These are phyloP conservation scores for Punctularia strigosozonata DNA, from an alignment of 768 basidiomycete species.

Conservation along the genomic window DNA sequence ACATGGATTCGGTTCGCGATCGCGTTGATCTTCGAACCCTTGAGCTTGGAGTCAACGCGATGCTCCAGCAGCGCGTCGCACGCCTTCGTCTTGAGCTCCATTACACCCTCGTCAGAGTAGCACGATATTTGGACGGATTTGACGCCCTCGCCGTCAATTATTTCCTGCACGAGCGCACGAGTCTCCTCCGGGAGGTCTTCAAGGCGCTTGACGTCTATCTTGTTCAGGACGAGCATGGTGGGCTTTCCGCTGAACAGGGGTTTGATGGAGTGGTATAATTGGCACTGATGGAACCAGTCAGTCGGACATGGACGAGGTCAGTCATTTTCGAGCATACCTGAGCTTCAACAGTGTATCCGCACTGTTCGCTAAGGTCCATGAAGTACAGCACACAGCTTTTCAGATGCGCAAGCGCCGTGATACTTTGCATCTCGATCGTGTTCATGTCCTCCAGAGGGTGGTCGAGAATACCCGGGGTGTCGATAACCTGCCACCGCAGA, in stretches of 20 bases:
- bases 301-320: background rate
- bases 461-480: constrained; percentile 96
- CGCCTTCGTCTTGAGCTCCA: constrained; percentile 90
- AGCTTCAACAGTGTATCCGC: constrained; percentile 94
- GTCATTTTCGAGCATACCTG: constrained; percentile 42
- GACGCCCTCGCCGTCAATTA: constrained; percentile 65
- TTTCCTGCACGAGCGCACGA: constrained; percentile 75
- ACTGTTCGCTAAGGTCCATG: constrained; percentile 98
- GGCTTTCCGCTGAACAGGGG: constrained; percentile 93
- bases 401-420: constrained; percentile 93
- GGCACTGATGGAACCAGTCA: constrained; percentile 46
- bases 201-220: constrained; percentile 86
- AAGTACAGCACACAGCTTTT: constrained; percentile 94
- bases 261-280: constrained; percentile 98
- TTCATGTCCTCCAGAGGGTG: constrained; percentile 99
- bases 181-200: constrained; percentile 73
- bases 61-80: constrained; percentile 94
- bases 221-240: constrained; percentile 92
- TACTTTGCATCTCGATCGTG: constrained; percentile 99
- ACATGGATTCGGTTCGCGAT: constrained; percentile 96
- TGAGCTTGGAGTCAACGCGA: constrained; percentile 88
- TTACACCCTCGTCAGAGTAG: constrained; percentile 95
- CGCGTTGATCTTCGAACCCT: constrained; percentile 85
- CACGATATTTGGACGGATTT: constrained; percentile 80
- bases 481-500: constrained; percentile 98